Conservation (phyloP, 495 filamentous ascomycete species). For the Gamarada debralockiae region DNA sequence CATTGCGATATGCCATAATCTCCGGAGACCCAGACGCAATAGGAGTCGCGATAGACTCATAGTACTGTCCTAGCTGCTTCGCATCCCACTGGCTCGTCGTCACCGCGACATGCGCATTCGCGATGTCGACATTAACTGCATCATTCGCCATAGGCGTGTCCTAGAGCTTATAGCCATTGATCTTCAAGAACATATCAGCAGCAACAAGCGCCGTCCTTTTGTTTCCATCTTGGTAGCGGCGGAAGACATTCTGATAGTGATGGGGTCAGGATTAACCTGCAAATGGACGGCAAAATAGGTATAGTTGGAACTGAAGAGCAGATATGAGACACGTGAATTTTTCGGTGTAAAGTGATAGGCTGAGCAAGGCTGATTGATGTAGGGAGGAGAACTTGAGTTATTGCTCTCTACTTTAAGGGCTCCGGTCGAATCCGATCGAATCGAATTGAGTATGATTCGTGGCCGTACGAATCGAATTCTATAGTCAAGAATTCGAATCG, state of each 20-base stretch:
- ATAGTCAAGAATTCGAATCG: too few relatives aligned
- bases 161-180: conserved; percentile 31
- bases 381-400: neutral
- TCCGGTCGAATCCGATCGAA: too few relatives aligned
- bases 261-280: neutral
- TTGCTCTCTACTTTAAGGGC: neutral
- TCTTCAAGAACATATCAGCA: conserved; percentile 33
- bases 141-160: conserved; percentile 17
- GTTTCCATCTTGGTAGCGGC: conserved; percentile 28
- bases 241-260: conserved; percentile 9
- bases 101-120: conserved; percentile 28
- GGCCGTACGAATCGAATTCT: too few relatives aligned
- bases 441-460: too few relatives aligned
- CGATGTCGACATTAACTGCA: conserved; percentile 17
- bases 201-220: conserved; percentile 33
- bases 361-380: neutral
- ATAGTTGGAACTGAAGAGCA: neutral
- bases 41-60: conserved; percentile 23
- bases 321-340: too few relatives aligned
- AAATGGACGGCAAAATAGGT: neutral
- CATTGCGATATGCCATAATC: conserved; percentile 14
- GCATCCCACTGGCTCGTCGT: conserved; percentile 27
- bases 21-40: conserved; percentile 16
- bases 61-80: conserved; percentile 24
- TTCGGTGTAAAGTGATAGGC: neutral